phyloP scores from a whole-genome alignment of 257 asterid genomes.

The Nicotiana sylvestris region DNA sequence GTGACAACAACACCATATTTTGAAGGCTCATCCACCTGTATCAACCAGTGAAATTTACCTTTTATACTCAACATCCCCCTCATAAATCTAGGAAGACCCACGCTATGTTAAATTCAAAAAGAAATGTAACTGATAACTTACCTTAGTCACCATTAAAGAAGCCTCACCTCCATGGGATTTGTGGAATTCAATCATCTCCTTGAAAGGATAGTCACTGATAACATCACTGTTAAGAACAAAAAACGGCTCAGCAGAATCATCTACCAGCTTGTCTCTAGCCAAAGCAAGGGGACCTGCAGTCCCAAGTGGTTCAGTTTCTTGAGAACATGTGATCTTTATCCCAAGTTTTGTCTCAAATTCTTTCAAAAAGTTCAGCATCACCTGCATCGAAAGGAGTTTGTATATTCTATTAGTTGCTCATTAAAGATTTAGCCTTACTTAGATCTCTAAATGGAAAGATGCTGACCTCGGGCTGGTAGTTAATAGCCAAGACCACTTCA shows the following conservation, averaged over 20 bases:
- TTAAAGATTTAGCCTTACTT: neutral
- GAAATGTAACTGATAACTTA: conserved; percentile 3
- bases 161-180: conserved; percentile 97
- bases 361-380: conserved; percentile 91
- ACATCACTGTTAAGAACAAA: conserved; percentile 97
- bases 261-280: conserved; percentile 88
- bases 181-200: conserved; percentile 85
- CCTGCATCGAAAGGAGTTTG: neutral
- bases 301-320: conserved; percentile 97
- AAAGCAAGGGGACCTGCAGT: conserved; percentile 99
- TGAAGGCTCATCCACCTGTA: conserved; percentile 87
- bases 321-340: conserved; percentile 89
- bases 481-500: conserved; percentile 92
- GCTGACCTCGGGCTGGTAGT: conserved; percentile 90
- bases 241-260: conserved; percentile 85
- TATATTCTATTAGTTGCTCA: neutral
- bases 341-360: conserved; percentile 90
- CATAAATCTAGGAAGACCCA: neutral
- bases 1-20: conserved; percentile 80
- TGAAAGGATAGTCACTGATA: conserved; percentile 85
- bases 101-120: neutral
- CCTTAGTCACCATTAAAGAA: conserved; percentile 90
- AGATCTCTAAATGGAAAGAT: neutral
- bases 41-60: conserved; percentile 3
- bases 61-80: neutral